phyloP scores from a whole-genome alignment of 257 asterid species.

The Eucommia ulmoides region DNA sequence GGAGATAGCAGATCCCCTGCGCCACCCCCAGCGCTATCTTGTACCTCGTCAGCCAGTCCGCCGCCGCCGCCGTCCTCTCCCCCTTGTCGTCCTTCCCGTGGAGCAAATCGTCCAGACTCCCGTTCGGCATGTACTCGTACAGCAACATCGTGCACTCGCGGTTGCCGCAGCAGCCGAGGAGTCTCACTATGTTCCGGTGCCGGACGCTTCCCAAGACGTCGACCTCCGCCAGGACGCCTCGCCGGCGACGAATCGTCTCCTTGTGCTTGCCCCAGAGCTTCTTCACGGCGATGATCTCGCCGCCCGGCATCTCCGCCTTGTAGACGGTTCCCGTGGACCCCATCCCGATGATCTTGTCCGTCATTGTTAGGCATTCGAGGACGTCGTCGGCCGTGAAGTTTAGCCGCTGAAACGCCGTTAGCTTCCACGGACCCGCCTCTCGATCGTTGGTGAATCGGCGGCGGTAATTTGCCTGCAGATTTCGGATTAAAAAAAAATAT shows the following conservation, averaged over 20 bases:
- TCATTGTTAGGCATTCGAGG: constrained; percentile 34
- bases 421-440: constrained; percentile 63
- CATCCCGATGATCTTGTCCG: constrained; percentile 66
- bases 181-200: constrained; percentile 72
- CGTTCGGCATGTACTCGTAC: constrained; percentile 92
- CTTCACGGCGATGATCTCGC: constrained; percentile 81
- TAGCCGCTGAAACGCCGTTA: constrained; percentile 74
- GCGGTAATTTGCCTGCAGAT: constrained; percentile 43
- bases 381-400: constrained; percentile 78
- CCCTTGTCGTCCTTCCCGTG: constrained; percentile 60
- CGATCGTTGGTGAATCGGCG: constrained; percentile 21
- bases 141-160: constrained; percentile 57
- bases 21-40: constrained; percentile 80
- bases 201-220: constrained; percentile 80
- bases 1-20: constrained; percentile 81
- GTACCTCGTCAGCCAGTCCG: constrained; percentile 64
- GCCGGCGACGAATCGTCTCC: constrained; percentile 28
- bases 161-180: constrained; percentile 66
- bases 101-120: constrained; percentile 64
- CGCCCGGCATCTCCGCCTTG: constrained; percentile 91
- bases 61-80: constrained; percentile 37
- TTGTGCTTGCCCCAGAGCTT: constrained; percentile 79
- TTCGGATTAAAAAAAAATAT: too few relatives aligned
- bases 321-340: constrained; percentile 83
- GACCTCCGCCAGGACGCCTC: constrained; percentile 86